A percentile compares a stretch with the other conserved stretches of the same genome.
phyloP scores from a whole-genome alignment of 805 yeast species.

The Jamesozyma rosinii region DNA sequence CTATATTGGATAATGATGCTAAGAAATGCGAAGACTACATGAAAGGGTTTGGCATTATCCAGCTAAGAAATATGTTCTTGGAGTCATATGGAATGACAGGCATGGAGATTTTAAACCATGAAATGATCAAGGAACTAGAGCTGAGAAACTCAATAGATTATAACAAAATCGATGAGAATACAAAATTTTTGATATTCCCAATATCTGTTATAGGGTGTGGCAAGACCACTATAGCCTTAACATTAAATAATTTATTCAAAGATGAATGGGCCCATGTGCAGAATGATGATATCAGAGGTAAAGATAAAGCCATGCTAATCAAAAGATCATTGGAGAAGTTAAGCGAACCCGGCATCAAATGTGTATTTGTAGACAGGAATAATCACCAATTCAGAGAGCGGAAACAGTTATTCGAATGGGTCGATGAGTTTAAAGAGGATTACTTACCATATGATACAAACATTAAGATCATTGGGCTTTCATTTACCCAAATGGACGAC shows the following conservation, averaged over 20 bases:
- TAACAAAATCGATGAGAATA: conserved; percentile 30
- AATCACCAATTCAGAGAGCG: conserved; percentile 71
- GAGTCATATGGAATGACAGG: conserved; percentile 47
- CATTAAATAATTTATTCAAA: conserved; percentile 47
- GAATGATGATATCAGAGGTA: conserved; percentile 60
- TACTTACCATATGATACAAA: conserved; percentile 37
- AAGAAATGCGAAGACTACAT: conserved; percentile 38
- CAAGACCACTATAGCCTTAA: conserved; percentile 71
- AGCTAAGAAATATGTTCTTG: conserved; percentile 59
- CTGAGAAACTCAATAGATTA: conserved; percentile 32
- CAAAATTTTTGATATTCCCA: conserved; percentile 63
- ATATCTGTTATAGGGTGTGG: conserved; percentile 93
- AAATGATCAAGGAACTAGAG: conserved; percentile 31
- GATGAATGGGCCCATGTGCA: conserved; percentile 62
- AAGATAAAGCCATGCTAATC: conserved; percentile 42
- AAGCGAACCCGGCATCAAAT: conserved; percentile 28
- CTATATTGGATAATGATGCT: conserved; percentile 44
- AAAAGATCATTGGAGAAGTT: conserved; percentile 37
- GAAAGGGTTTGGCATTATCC: conserved; percentile 63
- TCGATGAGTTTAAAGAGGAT: conserved; percentile 35
- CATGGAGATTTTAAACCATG: conserved; percentile 45
- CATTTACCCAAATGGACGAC: conserved; percentile 41
- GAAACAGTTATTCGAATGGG: conserved; percentile 48
- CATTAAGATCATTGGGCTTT: conserved; percentile 55
- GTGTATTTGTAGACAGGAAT: conserved; percentile 73